Evolutionary conservation across 768 basidiomycete genomes (phyloP), one percentile per base, ranked within the genome.

Genomic region (Xerocomus spinulosus): DNA sequence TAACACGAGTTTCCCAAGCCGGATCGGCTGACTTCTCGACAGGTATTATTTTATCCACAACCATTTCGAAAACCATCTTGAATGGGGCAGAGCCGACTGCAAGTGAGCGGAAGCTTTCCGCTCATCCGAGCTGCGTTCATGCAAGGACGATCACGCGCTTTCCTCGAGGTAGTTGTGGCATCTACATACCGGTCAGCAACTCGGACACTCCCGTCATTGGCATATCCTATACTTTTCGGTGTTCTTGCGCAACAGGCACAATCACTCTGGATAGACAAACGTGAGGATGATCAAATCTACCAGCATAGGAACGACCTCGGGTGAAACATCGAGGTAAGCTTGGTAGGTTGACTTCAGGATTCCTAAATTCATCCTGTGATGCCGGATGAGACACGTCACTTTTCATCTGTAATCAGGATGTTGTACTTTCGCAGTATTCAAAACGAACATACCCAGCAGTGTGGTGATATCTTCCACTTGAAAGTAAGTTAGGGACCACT

Each of bases 401-500:
- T 17, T 33, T 42, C 47, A 48, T 48, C 40, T 42, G 10, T 20
- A 4, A 10, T 5, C 36, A 12, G 4, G n/a, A n/a, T n/a, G n/a
- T n/a, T n/a, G n/a, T n/a, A n/a, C n/a, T n/a, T n/a, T n/a, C n/a
- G n/a, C n/a, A n/a, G n/a, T n/a, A n/a, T n/a, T n/a, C 15, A 3
- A 38, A n/a, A 26, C 9, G 17, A 4, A 43, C 55, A 36, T 26
- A 59, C 63, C 52, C 49, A 45, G 13, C 58, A 53, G 1, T 51
- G 52, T 5, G 44, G 38, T 12, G 20, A 38, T 3, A 66, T 20
- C 5, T 46, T 50, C 68, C 65, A 69, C 12, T 59, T 55, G 48
- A 64, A 67, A 40, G 51, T 44, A 13, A 36, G 54, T 1, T 59
- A 38, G n/a, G 59, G 61, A 24, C 56, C 50, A 26, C 63, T 67